Evolutionary conservation across 257 asterid genomes (phyloP).

Genomic region (Linaria vulgaris): DNA sequence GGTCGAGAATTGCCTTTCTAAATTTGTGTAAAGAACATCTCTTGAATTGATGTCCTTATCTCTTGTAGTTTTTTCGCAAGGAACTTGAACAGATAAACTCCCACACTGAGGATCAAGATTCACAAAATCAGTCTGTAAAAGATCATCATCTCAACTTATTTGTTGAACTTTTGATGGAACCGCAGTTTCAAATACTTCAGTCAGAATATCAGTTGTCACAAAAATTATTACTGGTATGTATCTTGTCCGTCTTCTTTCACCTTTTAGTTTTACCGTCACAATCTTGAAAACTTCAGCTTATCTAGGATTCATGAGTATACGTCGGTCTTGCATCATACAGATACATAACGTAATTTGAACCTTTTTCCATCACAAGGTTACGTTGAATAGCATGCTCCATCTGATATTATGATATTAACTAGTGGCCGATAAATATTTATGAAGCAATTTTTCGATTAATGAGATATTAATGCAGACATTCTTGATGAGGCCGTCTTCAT

Average conservation of each 20-base stretch:
- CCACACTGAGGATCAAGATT: conserved; percentile 33
- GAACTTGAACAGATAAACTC: conserved; percentile 46
- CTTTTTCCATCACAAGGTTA: too few relatives aligned
- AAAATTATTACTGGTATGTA: conserved; percentile 49
- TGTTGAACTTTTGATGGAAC: conserved; percentile 52
- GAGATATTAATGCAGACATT: too few relatives aligned
- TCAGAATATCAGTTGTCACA: conserved; percentile 63
- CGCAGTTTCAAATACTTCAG: conserved; percentile 56
- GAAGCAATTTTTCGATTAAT: too few relatives aligned
- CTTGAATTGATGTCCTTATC: conserved; percentile 21
- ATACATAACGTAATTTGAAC: too few relatives aligned
- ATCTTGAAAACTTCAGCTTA: conserved; percentile 3
- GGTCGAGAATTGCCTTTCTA: conserved; percentile 9
- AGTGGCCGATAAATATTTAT: too few relatives aligned
- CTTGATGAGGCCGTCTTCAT: too few relatives aligned
- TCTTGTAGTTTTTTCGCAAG: conserved; percentile 41
- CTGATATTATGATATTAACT: too few relatives aligned
- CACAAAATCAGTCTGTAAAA: conserved; percentile 35
- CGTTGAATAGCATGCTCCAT: too few relatives aligned
- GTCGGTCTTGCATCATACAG: too few relatives aligned
- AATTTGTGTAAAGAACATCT: conserved; percentile 7
- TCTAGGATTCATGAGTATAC: conserved; percentile 8
- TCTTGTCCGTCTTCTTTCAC: conserved; percentile 23
- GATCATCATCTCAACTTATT: conserved; percentile 41
- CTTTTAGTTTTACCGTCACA: conserved; percentile 15